Base-by-base conservation (phyloP, 768 basidiomycete species). In the Rhizopogon vesiculosus region DNA sequence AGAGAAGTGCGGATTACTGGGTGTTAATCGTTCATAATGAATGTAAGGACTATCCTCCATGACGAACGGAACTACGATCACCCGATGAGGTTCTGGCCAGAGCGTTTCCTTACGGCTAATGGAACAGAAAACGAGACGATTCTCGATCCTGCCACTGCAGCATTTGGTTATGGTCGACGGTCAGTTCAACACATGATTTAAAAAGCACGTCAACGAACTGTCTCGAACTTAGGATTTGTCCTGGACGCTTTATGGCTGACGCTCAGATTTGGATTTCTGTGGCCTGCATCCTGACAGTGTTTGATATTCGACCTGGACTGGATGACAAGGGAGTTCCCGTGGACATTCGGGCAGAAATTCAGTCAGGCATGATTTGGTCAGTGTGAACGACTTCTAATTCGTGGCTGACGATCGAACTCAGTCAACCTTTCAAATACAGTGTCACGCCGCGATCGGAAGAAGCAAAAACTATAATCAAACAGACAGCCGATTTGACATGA, bases 181-280 rank as follows among this genome's bases (percentile, higher is more conserved):
- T 69, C 44, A 56, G 28, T 53, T 49, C 16, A 16, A 51, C 33
- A 42, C 28, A 40, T 22, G 4, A 15, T 35, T 28, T 12, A 42
- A 35, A n/a, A 7, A 1, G 40, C 40, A 41, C 7, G 6, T 41
- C 16, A 33, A 3, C 9, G 9, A 25, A 25, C 29, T 31, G 15
- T n/a, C 31, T 25, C 40, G 35, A 7, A n/a, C 35, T 12, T 9
- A 68, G 67, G 9, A 65, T 75, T 5, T 79, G 78, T 52, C 76
- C 79, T 10, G 80, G 79, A 3, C 67, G 71, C 43, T 65, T 75
- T 56, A 69, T 81, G 57, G 78, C 76, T 4, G 74, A 78, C 25
- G 65, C 73, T 0, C 74, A 71, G 25, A 52, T 78, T 42, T 73
- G 71, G 62, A 69, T 68, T 38, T 68, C 67, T 13, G 66, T 68